Conservation (phyloP, 768 basidiomycete species). For the Hirschioporus abietinus region DNA sequence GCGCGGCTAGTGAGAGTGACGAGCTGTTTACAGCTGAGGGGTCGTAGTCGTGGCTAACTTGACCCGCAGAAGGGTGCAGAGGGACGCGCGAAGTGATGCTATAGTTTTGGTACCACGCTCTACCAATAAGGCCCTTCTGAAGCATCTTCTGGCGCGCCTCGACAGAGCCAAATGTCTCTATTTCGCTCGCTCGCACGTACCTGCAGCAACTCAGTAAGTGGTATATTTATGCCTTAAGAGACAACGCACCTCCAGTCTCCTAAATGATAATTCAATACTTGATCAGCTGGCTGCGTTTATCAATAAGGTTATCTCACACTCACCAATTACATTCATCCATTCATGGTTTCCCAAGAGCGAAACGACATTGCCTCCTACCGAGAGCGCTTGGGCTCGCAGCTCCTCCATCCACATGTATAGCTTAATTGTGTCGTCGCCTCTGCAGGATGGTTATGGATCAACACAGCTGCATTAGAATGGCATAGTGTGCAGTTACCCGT, state of each 20-base stretch:
- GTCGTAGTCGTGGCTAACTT: slow-evolving; percentile 50
- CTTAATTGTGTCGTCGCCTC: slow-evolving; percentile 86
- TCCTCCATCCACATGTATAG: slow-evolving; percentile 82
- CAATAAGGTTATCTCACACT: slow-evolving; percentile 5
- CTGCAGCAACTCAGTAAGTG: slow-evolving; percentile 29
- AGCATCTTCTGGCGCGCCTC: slow-evolving; percentile 68
- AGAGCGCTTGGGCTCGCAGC: slow-evolving; percentile 68
- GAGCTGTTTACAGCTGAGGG: slow-evolving; percentile 32
- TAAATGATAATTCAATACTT: slow-evolving; percentile 18
- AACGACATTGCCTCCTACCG: slow-evolving; percentile 65
- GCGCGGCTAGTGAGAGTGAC: slow-evolving; percentile 68
- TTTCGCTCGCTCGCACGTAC: slow-evolving; percentile 80
- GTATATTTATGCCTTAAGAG: background rate
- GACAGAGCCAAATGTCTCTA: slow-evolving; percentile 74
- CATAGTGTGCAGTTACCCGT: slow-evolving; percentile 49
- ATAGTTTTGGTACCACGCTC: slow-evolving; percentile 83
- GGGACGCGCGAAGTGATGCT: slow-evolving; percentile 77
- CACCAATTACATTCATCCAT: slow-evolving; percentile 87
- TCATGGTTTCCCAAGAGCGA: slow-evolving; percentile 93
- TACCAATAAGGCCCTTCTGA: slow-evolving; percentile 70
- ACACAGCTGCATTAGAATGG: slow-evolving; percentile 4
- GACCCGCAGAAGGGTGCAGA: slow-evolving; percentile 63
- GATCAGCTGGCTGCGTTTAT: background rate
- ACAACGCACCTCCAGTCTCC: slow-evolving; percentile 78
- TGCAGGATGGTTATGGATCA: slow-evolving; percentile 23